Conservation (phyloP, 495 filamentous ascomycete species). For the Xylaria scruposa region DNA sequence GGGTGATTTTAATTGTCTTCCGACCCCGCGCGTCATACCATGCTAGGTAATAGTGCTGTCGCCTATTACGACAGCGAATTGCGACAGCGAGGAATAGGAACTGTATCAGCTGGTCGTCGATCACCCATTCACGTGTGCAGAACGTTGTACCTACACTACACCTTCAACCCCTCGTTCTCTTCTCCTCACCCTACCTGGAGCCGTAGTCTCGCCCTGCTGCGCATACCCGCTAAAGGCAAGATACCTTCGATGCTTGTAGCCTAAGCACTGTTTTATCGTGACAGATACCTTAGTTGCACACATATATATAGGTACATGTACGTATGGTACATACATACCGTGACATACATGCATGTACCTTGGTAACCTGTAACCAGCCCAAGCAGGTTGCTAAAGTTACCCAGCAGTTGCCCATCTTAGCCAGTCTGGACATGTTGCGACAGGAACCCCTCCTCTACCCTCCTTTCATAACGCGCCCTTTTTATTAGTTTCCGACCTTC, state of each 20-base stretch:
- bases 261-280: background rate
- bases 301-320: too few species aligned
- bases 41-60: conserved; percentile 16
- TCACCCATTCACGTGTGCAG: conserved; percentile 13
- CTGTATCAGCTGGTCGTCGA: conserved; percentile 28
- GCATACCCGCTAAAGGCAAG: too few species aligned
- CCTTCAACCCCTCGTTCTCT: background rate
- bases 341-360: background rate
- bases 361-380: background rate
- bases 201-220: background rate
- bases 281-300: background rate
- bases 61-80: conserved; percentile 23
- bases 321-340: background rate
- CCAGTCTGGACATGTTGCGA: conserved; percentile 19
- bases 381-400: too few species aligned
- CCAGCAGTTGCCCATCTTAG: conserved; percentile 23
- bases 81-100: conserved; percentile 7
- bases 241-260: background rate
- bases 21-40: conserved; percentile 25
- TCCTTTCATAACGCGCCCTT: conserved; percentile 34
- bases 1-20: background rate
- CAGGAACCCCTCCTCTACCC: conserved; percentile 35
- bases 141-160: background rate
- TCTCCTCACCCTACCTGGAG: background rate
- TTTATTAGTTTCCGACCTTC: conserved; percentile 35